phyloP scores from a whole-genome alignment of 2,329 filamentous ascomycete genomes.

The Paecilomyces sp. region DNA sequence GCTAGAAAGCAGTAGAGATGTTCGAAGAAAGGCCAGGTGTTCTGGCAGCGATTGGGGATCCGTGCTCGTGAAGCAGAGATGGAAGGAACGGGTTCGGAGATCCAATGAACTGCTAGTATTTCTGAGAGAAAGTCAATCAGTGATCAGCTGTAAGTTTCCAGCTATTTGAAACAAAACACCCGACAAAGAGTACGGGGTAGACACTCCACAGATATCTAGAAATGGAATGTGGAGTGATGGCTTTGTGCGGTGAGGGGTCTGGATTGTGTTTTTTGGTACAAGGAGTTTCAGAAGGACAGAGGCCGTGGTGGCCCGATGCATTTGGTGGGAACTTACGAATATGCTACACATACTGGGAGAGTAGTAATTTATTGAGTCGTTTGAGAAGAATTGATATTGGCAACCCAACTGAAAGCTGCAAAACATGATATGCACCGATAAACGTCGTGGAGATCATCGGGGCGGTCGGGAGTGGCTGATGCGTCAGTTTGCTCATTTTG shows the following conservation, averaged over 20 bases:
- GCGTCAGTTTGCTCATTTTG: background rate
- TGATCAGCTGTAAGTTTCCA: background rate
- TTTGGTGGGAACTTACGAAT: background rate
- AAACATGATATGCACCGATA: background rate
- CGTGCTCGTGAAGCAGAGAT: background rate
- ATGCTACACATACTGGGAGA: background rate
- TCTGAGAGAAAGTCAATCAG: background rate
- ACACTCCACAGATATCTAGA: background rate
- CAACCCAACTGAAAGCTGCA: background rate
- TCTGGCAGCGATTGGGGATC: background rate
- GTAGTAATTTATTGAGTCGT: background rate
- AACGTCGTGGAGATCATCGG: background rate
- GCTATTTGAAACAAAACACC: background rate
- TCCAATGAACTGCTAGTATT: background rate
- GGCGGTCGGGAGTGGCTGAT: background rate
- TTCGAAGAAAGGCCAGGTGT: background rate
- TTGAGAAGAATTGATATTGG: background rate
- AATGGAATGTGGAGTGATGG: background rate
- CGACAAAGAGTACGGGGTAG: background rate
- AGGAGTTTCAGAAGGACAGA: background rate
- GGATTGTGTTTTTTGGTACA: background rate
- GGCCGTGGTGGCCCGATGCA: background rate
- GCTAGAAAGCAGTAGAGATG: background rate
- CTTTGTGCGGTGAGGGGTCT: background rate
- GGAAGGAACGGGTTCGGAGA: background rate